phyloP scores from a whole-genome alignment of 441 rosid genomes.

The Rhodomyrtus psidioides region DNA sequence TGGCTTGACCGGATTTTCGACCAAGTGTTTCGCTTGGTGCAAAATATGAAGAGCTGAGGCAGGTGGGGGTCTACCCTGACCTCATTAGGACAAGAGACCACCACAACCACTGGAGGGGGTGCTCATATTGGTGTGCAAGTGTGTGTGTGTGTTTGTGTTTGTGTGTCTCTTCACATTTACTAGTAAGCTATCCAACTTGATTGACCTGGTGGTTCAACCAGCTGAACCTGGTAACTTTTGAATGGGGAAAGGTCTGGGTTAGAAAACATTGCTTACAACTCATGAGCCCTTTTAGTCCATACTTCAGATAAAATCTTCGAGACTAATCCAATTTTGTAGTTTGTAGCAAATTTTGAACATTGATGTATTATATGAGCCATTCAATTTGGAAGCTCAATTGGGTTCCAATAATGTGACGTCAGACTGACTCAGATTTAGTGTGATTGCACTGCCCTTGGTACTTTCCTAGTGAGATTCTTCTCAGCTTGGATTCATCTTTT shows the following conservation, averaged over 20 bases:
- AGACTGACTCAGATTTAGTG: not conserved
- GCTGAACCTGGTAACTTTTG: not conserved
- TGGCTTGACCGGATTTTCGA: not conserved
- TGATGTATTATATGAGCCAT: not conserved
- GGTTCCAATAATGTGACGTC: not conserved
- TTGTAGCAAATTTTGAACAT: not conserved
- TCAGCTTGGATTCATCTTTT: not conserved
- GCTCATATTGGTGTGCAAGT: not conserved
- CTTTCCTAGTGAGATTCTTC: not conserved
- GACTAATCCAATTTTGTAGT: not conserved
- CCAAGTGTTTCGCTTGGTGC: not conserved
- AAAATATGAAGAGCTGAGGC: not conserved
- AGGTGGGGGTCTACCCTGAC: not conserved
- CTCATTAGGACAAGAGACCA: not conserved
- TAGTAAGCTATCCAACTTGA: not conserved
- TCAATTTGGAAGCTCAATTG: not conserved
- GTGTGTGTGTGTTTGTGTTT: not conserved
- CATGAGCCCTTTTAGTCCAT: not conserved
- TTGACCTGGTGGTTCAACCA: not conserved
- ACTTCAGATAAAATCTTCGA: not conserved
- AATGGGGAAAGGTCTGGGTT: not conserved
- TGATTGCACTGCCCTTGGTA: not conserved
- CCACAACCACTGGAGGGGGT: not conserved
- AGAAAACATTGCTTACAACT: not conserved
- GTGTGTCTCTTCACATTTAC: not conserved